Conservation (phyloP, 306 rosid species). For the peach (Prunus persica) region DNA sequence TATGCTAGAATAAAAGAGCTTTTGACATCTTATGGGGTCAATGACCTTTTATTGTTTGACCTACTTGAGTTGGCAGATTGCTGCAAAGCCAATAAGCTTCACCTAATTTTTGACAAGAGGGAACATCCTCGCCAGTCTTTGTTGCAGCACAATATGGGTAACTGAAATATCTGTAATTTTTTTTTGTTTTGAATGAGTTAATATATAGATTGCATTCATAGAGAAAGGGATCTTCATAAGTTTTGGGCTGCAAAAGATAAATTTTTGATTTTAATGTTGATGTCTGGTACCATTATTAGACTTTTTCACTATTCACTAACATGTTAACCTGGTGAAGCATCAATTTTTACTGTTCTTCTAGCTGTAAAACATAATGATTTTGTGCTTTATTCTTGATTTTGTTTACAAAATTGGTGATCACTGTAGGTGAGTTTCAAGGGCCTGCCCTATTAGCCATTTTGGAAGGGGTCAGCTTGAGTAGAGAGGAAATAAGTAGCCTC, state of each 20-base stretch:
- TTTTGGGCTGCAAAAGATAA: not conserved
- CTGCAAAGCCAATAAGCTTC: conserved; percentile 82
- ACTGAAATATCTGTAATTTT: not conserved
- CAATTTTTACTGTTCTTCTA: not conserved
- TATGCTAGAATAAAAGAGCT: conserved; percentile 77
- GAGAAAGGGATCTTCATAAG: not conserved
- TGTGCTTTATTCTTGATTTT: conserved; percentile 9
- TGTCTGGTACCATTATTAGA: not conserved
- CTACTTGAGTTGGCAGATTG: conserved; percentile 98
- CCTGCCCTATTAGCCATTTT: conserved; percentile 84
- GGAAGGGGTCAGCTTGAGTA: conserved; percentile 85
- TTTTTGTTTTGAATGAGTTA: not conserved
- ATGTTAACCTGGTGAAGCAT: not conserved
- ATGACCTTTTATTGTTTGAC: conserved; percentile 75
- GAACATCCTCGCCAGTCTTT: conserved; percentile 90
- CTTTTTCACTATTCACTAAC: not conserved
- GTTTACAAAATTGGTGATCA: conserved; percentile 26
- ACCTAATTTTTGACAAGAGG: conserved; percentile 88
- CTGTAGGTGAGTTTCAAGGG: conserved; percentile 92
- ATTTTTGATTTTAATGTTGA: not conserved
- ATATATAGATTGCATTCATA: conserved; percentile 7
- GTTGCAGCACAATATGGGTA: conserved; percentile 96
- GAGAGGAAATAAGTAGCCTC: conserved; percentile 84
- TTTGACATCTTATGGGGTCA: conserved; percentile 65
- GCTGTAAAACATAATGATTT: not conserved